Percentiles rank a stretch among this genome's conserved stretches.
These are phyloP conservation scores for Entomortierella lignicola DNA, from an alignment of 192 early-diverging fungal genomes.

Conservation along the genomic window DNA sequence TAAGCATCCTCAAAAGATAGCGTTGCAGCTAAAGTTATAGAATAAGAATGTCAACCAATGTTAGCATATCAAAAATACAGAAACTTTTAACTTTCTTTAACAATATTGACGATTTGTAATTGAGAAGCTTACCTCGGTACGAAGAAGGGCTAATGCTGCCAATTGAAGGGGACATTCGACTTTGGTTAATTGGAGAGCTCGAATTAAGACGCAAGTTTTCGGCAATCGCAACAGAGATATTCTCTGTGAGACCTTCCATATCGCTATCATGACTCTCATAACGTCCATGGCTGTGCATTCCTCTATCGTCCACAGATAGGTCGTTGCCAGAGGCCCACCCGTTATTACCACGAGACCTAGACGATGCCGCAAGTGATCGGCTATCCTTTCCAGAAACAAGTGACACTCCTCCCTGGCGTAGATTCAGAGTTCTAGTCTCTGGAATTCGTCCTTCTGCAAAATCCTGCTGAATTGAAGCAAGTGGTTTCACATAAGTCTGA, in stretches of 20 bases:
- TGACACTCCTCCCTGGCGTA: slow-evolving; percentile 58
- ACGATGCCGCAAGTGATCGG: slow-evolving; percentile 5
- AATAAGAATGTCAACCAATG: background rate
- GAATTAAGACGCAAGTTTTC: slow-evolving; percentile 25
- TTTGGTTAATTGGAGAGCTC: slow-evolving; percentile 46
- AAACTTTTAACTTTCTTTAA: too few species aligned
- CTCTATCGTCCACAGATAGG: slow-evolving; percentile 18
- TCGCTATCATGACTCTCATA: slow-evolving; percentile 48
- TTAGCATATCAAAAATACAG: too few species aligned
- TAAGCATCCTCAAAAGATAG: slow-evolving; percentile 72
- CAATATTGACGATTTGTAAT: too few species aligned
- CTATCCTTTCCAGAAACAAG: slow-evolving; percentile 56
- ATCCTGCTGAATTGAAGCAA: slow-evolving; percentile 33
- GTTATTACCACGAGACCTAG: background rate
- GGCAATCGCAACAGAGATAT: slow-evolving; percentile 33
- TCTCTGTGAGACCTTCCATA: slow-evolving; percentile 35
- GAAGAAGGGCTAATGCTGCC: slow-evolving; percentile 45
- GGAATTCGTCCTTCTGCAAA: slow-evolving; percentile 55
- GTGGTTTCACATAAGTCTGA: slow-evolving; percentile 56
- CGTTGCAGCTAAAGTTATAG: slow-evolving; percentile 21
- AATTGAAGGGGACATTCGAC: slow-evolving; percentile 39
- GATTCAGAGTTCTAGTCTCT: slow-evolving; percentile 53
- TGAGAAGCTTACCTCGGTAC: slow-evolving; percentile 28
- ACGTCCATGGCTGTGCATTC: slow-evolving; percentile 20
- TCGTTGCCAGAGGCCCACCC: background rate